Percentiles rank a stretch among this genome's conserved stretches.
These are phyloP conservation scores for Cylindrotheca closterium DNA, from an alignment of 108 stramenopile species.

Conservation along the genomic window DNA sequence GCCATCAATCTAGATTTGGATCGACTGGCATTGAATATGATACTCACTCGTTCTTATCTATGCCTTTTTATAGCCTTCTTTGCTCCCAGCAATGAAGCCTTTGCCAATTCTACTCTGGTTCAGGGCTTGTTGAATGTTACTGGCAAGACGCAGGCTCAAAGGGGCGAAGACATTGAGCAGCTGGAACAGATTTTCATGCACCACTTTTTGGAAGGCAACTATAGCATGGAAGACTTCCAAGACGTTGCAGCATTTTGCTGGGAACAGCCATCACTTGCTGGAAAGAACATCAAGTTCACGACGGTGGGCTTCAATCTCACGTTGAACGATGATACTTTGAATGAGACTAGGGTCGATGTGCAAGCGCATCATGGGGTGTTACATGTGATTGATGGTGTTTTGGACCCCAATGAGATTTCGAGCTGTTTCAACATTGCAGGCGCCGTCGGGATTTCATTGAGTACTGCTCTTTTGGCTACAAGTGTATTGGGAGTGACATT, in stretches of 20 bases:
- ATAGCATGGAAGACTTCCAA: not conserved
- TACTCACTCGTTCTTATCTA: not conserved
- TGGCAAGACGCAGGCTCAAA: not conserved
- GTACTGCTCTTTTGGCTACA: too few species aligned
- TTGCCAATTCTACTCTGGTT: not conserved
- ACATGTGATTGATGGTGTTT: not conserved
- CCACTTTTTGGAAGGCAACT: not conserved
- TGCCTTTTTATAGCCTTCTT: not conserved
- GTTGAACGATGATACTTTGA: not conserved
- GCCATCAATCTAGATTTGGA: not conserved
- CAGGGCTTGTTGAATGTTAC: not conserved
- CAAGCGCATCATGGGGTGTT: not conserved
- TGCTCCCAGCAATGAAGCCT: not conserved
- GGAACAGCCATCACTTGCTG: not conserved
- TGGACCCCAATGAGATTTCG: not conserved
- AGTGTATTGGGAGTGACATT: too few species aligned
- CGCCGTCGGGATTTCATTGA: too few species aligned
- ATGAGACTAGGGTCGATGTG: not conserved
- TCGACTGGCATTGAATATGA: not conserved
- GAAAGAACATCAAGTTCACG: not conserved
- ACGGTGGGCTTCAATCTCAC: not conserved
- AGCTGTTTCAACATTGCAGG: too few species aligned
- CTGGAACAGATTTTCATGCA: not conserved
- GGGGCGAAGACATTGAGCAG: not conserved
- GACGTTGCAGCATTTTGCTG: not conserved